Percentiles rank a stretch among this genome's conserved stretches.
phyloP scores from a whole-genome alignment of 495 filamentous ascomycete species.

The Cryomyces minteri region DNA sequence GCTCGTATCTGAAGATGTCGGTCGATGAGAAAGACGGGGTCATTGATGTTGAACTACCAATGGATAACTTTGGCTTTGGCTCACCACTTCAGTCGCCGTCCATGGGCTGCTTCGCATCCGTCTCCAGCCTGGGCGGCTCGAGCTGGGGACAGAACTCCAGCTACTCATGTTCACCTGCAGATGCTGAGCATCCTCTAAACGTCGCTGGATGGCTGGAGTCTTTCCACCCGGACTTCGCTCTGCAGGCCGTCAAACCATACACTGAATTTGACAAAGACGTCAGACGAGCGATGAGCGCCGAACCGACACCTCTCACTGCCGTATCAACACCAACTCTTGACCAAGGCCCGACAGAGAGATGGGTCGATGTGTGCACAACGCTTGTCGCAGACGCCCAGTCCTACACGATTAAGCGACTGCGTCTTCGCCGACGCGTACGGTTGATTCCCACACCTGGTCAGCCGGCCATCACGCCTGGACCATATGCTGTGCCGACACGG shows the following conservation, averaged over 20 bases:
- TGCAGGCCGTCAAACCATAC: conserved; percentile 69
- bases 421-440: conserved; percentile 24
- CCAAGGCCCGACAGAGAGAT: conserved; percentile 21
- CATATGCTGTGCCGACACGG: conserved; percentile 1
- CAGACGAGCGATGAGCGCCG: conserved; percentile 59
- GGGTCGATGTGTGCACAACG: conserved; percentile 67
- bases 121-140: conserved; percentile 51
- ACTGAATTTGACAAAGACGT: conserved; percentile 48
- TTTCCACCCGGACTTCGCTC: conserved; percentile 69
- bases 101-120: conserved; percentile 48
- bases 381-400: conserved; percentile 63
- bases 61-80: conserved; percentile 63
- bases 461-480: conserved; percentile 12
- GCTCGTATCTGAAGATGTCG: conserved; percentile 43
- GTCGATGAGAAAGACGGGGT: conserved; percentile 69
- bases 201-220: conserved; percentile 71
- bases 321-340: conserved; percentile 6
- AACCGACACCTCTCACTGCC: conserved; percentile 44
- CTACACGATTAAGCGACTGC: conserved; percentile 52
- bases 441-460: conserved; percentile 11
- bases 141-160: conserved; percentile 21
- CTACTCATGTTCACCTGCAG: conserved; percentile 26
- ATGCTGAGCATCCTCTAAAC: conserved; percentile 46
- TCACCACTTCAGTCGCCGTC: conserved; percentile 56
- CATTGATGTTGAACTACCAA: conserved; percentile 76